Conservation (phyloP, 495 filamentous ascomycete species). For the Platismatia glauca region DNA sequence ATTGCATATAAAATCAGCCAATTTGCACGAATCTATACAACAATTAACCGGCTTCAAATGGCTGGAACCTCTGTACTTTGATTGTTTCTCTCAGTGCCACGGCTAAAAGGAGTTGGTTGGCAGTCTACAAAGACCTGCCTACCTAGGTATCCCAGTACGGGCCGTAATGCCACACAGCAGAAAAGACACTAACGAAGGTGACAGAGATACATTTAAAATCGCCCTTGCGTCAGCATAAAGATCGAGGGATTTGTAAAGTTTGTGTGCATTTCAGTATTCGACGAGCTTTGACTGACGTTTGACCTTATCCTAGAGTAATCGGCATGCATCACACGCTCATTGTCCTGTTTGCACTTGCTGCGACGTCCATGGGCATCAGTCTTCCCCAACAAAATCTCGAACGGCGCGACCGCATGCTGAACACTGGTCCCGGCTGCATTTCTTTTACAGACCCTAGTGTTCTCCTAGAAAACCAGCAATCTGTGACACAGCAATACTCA, state of each 20-base stretch:
- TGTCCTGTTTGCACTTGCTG: not conserved
- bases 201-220: not conserved
- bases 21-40: not conserved
- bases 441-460: not conserved
- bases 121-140: not conserved
- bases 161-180: not conserved
- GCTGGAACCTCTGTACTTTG: not conserved
- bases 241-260: not conserved
- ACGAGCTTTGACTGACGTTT: not conserved
- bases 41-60: not conserved
- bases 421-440: not conserved
- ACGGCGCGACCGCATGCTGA: not conserved
- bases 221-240: not conserved
- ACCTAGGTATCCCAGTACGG: not conserved
- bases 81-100: not conserved
- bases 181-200: not conserved
- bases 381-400: not conserved
- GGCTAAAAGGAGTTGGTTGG: not conserved
- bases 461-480: not conserved
- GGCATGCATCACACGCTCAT: not conserved
- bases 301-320: not conserved
- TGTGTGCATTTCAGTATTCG: not conserved
- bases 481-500: not conserved
- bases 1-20: not conserved
- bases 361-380: not conserved